phyloP scores from a whole-genome alignment of 306 rosid genomes.

The Dalbergia cochinchinensis region DNA sequence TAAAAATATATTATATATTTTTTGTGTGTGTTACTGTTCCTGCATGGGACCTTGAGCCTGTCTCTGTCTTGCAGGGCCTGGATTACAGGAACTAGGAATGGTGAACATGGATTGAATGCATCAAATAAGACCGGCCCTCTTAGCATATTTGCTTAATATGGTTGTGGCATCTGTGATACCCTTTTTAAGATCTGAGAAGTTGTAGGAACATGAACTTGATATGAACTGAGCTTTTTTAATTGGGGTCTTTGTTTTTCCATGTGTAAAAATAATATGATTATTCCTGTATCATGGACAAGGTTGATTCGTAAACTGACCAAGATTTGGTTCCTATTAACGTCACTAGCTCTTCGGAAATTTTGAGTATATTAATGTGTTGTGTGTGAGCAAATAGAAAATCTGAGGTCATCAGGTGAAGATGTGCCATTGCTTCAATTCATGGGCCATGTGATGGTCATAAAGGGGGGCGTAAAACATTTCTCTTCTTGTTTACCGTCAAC shows the following conservation, averaged over 20 bases:
- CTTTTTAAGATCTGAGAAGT: conserved; percentile 35
- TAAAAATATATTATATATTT: background rate
- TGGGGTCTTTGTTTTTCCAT: conserved; percentile 42
- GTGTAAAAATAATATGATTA: conserved; percentile 39
- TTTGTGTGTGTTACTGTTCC: conserved; percentile 1
- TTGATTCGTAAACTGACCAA: conserved; percentile 22
- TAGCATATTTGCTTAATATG: conserved; percentile 73
- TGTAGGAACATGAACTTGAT: conserved; percentile 35
- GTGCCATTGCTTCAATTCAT: background rate
- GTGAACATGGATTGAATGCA: conserved; percentile 75
- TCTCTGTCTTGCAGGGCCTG: conserved; percentile 62
- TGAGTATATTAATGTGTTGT: background rate
- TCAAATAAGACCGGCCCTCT: conserved; percentile 82
- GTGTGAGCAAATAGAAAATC: background rate
- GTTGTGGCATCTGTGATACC: conserved; percentile 38
- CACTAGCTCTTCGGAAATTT: background rate
- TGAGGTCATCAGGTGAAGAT: background rate
- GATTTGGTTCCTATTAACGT: conserved; percentile 25
- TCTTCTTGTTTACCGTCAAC: background rate
- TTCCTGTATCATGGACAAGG: conserved; percentile 18
- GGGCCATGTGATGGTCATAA: background rate
- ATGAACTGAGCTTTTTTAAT: background rate
- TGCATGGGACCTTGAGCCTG: conserved; percentile 6
- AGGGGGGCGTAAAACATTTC: background rate
- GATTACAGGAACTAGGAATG: conserved; percentile 68